Base-by-base conservation (phyloP, 176 grass and related monocot genomes). In the Juncus inflexus region DNA sequence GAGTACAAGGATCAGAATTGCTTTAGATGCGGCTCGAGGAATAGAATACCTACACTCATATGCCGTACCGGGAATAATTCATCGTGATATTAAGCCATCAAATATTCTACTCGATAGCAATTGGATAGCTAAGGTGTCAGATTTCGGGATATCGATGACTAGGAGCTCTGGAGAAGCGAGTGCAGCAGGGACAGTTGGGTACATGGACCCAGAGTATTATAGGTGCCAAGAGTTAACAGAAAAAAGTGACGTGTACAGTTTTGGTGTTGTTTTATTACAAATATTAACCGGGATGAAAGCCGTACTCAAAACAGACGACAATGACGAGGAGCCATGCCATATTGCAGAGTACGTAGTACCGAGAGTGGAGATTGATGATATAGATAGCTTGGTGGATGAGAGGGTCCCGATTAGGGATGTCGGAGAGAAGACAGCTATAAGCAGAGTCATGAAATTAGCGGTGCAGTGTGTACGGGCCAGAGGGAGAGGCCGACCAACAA, bases 161-260 rank as follows among this genome's bases (percentile, higher is more conserved):
- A 67, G 56, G 73, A 49, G 58, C 60, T 5, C 70, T 12, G 3
- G 45, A 2, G 45, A 65, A 15, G 10, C 16, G 1, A 16, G 16
- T 7, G 77, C 88, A 5, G 94, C 85, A 0, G 95, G 95, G 15
- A 99, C 88, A 2, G 82, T 99, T 2, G 95, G 95, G 1, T 99
- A 94, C 72, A 99, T 99, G 66, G 95, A 99, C 75, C 95, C 95
- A 45, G 95, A 94, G 80, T 99, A 83, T 80, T 99, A 94, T 85
- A 75, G 86, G 69, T 70, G 83, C 19, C 89, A 86, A 56, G 79
- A 90, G 39, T 79, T 99, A 5, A 99, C 88, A 3, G 75, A 83
- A 58, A 73, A 84, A 37, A 99, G 95, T 74, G 95, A 99, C 62
- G 89, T 99, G 47, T 99, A 99, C 66, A 99, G 95, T 76, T 99